Evolutionary conservation across 176 grass and related monocot species (phyloP).

Genomic region (Musa acuminata): DNA sequence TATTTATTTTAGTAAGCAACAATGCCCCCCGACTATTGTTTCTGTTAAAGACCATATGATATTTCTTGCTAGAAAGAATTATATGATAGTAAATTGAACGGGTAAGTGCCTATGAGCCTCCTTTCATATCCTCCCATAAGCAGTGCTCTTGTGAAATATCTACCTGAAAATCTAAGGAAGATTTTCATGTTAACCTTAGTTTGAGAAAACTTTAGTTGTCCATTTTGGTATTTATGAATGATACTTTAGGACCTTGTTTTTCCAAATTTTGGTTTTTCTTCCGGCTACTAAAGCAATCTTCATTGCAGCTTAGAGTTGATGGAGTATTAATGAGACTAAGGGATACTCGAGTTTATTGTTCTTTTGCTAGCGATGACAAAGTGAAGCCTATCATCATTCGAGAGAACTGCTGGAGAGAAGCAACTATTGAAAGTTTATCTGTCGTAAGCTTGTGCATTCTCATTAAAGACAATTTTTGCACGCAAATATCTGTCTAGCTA

Average conservation of each 20-base stretch:
- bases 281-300: conserved; percentile 1
- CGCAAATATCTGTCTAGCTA: background rate
- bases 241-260: background rate
- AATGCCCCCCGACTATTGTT: no score
- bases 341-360: conserved; percentile 70
- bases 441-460: conserved; percentile 36
- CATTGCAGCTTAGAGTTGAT: conserved; percentile 73
- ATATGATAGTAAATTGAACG: no score
- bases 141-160: no score
- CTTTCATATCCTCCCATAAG: no score
- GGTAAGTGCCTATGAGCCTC: no score
- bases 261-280: background rate
- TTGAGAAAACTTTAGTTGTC: no score
- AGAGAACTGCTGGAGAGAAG: conserved; percentile 83
- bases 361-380: conserved; percentile 48
- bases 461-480: background rate
- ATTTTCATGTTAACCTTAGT: no score
- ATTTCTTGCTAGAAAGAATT: no score
- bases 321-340: conserved; percentile 82
- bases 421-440: conserved; percentile 58
- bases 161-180: no score
- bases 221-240: background rate
- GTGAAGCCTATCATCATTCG: conserved; percentile 46
- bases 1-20: no score
- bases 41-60: no score